Evolutionary conservation across 192 early-diverging fungal species (phyloP).

Genomic region (Kappamyces sp.): DNA sequence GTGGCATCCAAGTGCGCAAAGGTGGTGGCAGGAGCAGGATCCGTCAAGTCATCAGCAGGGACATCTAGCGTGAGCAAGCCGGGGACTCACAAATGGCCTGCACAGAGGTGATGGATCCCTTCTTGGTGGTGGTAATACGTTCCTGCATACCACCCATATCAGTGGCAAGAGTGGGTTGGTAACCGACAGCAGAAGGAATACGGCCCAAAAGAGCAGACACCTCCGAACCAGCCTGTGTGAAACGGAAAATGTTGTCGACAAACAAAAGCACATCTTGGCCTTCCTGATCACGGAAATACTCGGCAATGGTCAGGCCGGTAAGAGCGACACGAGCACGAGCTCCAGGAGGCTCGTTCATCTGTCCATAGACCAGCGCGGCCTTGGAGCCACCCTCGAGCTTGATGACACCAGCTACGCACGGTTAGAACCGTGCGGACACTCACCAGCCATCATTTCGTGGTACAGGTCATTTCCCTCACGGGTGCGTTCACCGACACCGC

Average conservation of each 20-base stretch:
- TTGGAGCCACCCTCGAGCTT: constrained; percentile 90
- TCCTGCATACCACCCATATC: constrained; percentile 99
- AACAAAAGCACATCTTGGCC: constrained; percentile 99
- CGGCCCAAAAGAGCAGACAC: constrained; percentile 98
- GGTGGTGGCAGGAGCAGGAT: constrained; percentile 98
- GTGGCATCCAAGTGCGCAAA: constrained; percentile 99
- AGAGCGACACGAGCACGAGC: constrained; percentile 97
- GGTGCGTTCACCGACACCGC: constrained; percentile 97
- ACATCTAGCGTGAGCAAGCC: constrained; percentile 78
- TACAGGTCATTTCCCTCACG: constrained; percentile 99
- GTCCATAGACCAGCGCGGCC: constrained; percentile 93
- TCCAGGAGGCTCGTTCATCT: constrained; percentile 99
- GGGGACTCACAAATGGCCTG: constrained; percentile 21
- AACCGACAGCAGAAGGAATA: constrained; percentile 99
- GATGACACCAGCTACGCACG: constrained; percentile 78
- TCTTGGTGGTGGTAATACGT: constrained; percentile 99
- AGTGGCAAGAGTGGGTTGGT: constrained; percentile 97
- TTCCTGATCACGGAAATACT: constrained; percentile 99
- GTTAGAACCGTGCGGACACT: not conserved
- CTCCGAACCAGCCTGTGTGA: constrained; percentile 99
- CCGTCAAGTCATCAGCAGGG: constrained; percentile 99
- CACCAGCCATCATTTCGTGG: constrained; percentile 75
- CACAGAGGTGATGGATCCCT: constrained; percentile 99
- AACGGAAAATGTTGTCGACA: constrained; percentile 99
- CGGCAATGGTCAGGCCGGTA: constrained; percentile 95